These are phyloP conservation scores for Rhizopogon roseolus DNA, from an alignment of 768 basidiomycete genomes.

Conservation along the genomic window DNA sequence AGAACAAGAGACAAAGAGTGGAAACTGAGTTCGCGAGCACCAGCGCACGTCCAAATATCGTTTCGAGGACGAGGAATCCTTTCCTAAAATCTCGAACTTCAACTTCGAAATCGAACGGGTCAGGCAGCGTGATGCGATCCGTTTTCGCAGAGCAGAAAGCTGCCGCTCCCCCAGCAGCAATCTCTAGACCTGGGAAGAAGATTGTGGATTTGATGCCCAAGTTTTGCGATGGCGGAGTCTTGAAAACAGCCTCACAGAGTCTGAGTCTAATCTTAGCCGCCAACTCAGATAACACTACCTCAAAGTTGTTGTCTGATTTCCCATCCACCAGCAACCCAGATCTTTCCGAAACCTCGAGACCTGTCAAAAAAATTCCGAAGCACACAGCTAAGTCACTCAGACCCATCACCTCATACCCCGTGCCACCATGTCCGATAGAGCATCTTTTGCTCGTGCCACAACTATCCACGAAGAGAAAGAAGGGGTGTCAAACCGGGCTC, in stretches of 20 bases:
- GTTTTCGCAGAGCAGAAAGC: slow-evolving; percentile 12
- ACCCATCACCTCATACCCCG: slow-evolving; percentile 24
- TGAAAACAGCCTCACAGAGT: neutral
- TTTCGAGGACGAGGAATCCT: slow-evolving; percentile 16
- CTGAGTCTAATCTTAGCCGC: neutral
- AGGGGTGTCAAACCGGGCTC: slow-evolving; percentile 13
- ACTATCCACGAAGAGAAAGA: slow-evolving; percentile 2
- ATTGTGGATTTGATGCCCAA: neutral
- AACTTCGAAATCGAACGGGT: neutral
- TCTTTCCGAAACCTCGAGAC: neutral
- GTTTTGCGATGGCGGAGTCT: neutral
- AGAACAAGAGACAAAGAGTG: slow-evolving; percentile 14
- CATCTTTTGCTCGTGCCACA: slow-evolving; percentile 10
- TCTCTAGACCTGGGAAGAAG: neutral
- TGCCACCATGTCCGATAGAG: slow-evolving; percentile 22
- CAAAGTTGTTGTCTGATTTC: neutral
- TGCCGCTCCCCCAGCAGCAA: neutral
- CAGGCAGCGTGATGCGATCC: neutral
- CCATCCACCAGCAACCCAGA: neutral
- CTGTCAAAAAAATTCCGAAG: neutral
- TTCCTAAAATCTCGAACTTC: slow-evolving; percentile 8
- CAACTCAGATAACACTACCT: neutral
- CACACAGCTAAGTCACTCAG: slow-evolving; percentile 13
- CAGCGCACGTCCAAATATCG: neutral
- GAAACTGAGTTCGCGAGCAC: slow-evolving; percentile 16